Conservation (phyloP, 202 grass and related monocot genomes). For the Saccharum hybrid region DNA sequence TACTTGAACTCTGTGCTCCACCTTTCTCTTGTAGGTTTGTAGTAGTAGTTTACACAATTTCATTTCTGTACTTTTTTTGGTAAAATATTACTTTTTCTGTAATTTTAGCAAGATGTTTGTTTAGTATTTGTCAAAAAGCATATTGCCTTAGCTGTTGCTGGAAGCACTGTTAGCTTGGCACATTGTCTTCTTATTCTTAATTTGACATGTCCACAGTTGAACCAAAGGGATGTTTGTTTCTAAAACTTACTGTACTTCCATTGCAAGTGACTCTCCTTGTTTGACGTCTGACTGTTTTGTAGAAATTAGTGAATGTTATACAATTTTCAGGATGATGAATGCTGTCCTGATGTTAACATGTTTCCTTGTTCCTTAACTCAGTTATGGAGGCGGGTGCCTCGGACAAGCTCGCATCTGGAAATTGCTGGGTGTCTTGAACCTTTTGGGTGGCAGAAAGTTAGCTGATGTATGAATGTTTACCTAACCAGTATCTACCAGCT, state of each 20-base stretch:
- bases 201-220: neutral
- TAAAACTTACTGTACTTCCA: neutral
- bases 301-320: neutral
- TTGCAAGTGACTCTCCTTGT: neutral
- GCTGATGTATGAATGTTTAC: neutral
- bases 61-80: too few species aligned
- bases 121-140: too few species aligned
- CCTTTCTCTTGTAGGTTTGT: neutral
- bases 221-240: neutral
- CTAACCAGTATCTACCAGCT: neutral
- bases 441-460: constrained; percentile 21
- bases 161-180: neutral
- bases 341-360: neutral
- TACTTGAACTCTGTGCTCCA: neutral
- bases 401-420: neutral
- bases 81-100: too few species aligned
- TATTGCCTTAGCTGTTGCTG: constrained; percentile 19
- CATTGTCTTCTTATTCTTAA: neutral
- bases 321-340: neutral
- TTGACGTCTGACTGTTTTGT: neutral
- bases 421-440: neutral
- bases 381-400: neutral
- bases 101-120: too few species aligned
- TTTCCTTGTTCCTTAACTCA: constrained; percentile 1
- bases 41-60: neutral